phyloP scores from a whole-genome alignment of 164 flowering plant species.

The Aristolochia californica region DNA sequence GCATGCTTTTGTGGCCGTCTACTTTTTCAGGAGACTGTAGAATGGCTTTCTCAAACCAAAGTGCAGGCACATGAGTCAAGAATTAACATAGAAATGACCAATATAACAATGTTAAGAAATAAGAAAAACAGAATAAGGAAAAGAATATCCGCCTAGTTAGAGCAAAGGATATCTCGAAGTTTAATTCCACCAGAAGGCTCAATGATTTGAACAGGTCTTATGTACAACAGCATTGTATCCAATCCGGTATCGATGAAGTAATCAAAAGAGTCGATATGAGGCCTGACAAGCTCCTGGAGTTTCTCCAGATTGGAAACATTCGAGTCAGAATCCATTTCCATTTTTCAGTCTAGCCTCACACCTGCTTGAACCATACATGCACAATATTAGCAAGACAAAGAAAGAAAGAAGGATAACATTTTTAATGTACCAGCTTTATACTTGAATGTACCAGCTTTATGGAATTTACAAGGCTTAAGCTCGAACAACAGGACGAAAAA shows the following conservation, averaged over 20 bases:
- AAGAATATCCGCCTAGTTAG: not conserved
- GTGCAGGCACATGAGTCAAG: conserved; percentile 40
- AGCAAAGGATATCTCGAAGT: conserved; percentile 72
- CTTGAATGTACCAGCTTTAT: too few relatives aligned
- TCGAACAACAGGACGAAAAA: too few relatives aligned
- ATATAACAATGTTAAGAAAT: not conserved
- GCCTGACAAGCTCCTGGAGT: conserved; percentile 49
- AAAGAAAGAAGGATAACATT: too few relatives aligned
- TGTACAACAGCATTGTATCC: conserved; percentile 24
- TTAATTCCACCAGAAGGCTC: conserved; percentile 26
- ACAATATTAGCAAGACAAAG: not conserved
- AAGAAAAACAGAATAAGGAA: not conserved
- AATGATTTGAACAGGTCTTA: conserved; percentile 41
- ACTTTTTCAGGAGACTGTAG: conserved; percentile 40
- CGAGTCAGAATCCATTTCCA: not conserved
- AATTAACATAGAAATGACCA: not conserved
- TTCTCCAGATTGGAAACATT: conserved; percentile 17
- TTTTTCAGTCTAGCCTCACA: not conserved
- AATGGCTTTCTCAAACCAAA: conserved; percentile 40
- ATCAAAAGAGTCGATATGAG: conserved; percentile 75
- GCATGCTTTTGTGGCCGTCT: conserved; percentile 2
- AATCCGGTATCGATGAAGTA: conserved; percentile 46
- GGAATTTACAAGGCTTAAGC: too few relatives aligned
- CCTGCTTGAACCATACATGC: not conserved
- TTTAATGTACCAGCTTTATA: too few relatives aligned